Percentiles rank a stretch among this genome's conserved stretches.
Conservation (phyloP, 2,329 filamentous ascomycete genomes). For the Fusarium sterilihyphosum region DNA sequence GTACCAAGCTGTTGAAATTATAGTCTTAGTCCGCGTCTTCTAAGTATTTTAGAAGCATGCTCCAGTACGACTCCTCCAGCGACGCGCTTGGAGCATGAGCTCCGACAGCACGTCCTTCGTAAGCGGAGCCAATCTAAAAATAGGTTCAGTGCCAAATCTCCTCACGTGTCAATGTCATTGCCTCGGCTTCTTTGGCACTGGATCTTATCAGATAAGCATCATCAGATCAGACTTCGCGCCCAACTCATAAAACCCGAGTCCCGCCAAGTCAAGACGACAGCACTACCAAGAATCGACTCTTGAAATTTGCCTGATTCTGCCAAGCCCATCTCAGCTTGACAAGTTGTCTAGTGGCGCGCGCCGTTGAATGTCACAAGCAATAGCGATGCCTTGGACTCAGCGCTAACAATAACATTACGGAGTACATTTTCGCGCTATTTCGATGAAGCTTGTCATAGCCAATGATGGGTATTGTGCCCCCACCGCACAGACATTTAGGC, state of each 20-base stretch:
- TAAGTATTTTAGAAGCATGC: rapidly evolving
- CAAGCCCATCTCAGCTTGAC: background rate
- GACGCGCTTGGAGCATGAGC: background rate
- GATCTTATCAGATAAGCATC: background rate
- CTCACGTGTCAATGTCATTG: background rate
- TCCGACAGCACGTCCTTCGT: rapidly evolving
- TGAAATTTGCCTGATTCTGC: background rate
- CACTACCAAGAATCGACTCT: background rate
- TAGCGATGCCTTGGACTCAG: background rate
- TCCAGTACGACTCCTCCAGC: too few relatives aligned
- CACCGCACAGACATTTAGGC: background rate
- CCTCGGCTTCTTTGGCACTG: background rate
- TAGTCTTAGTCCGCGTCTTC: background rate
- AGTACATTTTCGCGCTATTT: background rate
- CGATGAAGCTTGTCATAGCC: background rate
- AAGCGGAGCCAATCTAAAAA: background rate
- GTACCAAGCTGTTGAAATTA: rapidly evolving
- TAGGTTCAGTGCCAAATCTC: rapidly evolving
- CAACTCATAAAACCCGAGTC: background rate
- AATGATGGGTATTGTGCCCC: background rate
- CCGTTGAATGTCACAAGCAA: background rate
- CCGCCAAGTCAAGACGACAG: background rate
- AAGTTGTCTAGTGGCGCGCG: background rate
- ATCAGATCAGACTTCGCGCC: background rate
- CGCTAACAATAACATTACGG: background rate